Evolutionary conservation across 768 basidiomycete species (phyloP), one percentile per base, ranked within the genome.

Genomic region (Naganishia randhawae): DNA sequence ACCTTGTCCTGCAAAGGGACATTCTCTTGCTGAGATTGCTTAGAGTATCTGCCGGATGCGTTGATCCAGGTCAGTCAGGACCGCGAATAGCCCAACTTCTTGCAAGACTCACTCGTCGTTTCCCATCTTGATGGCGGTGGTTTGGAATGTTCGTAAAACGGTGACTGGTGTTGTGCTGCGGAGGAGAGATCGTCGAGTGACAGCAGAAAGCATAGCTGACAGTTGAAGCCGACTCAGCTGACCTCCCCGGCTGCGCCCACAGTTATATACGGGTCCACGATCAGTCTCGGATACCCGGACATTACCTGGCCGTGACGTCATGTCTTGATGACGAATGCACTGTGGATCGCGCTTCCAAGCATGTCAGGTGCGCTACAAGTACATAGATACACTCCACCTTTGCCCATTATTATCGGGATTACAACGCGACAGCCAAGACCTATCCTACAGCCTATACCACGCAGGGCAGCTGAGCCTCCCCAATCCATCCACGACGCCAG

Each of bases 61-160:
- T 9, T 10, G 22, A 22, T 3, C 39, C 2, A 61, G 39, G 8
- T 39, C 11, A 41, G 39, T 37, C 14, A 13, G 41, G 14, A 16
- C 41, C 41, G 19, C 41, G n/a, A n/a, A n/a, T 42, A n/a, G 14
- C 45, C 45, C 3, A 22, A 7, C n/a, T 22, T 22, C 45, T 48
- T 22, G 4, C 29, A 88, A 86, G 63, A 85, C 72, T 87, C 85
- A 91, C 8, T 90, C 88, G 80, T 92, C 91, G 63, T 64, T 66
- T 37, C 78, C 74, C 78, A 80, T 78, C 48, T 65, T 74, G 65
- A 63, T 66, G 50, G 65, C 32, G 50, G 72, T 71, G 27, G 68
- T 68, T 65, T 69, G 65, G 37, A 72, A 63, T 53, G 65, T 31
- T 27, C 61, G 61, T 25, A 35, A 66, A 33, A 50, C 35, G 31